These are phyloP conservation scores for Colletotrichum godetiae DNA, from an alignment of 2,329 filamentous ascomycete species.

Conservation along the genomic window DNA sequence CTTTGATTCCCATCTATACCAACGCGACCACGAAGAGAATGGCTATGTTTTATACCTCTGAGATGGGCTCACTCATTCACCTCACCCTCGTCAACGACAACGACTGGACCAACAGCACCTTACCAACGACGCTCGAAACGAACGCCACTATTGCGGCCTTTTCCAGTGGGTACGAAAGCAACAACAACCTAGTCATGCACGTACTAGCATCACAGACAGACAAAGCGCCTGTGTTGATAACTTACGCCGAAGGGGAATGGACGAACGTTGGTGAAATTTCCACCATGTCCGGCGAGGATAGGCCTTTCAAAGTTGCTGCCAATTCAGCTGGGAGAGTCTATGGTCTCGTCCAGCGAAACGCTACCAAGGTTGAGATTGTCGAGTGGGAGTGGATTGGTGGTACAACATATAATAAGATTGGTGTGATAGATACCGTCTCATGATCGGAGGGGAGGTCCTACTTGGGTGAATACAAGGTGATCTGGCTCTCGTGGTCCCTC, in stretches of 20 bases:
- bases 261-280: slow-evolving; percentile 3
- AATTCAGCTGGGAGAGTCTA: slow-evolving; percentile 32
- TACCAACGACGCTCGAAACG: slow-evolving; percentile 16
- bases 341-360: slow-evolving; percentile 21
- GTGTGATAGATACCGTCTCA: slow-evolving; percentile 20
- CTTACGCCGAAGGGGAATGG: slow-evolving; percentile 26
- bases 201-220: slow-evolving; percentile 13
- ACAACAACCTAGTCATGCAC: slow-evolving; percentile 27
- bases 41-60: slow-evolving; percentile 24
- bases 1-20: slow-evolving; percentile 26
- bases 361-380: slow-evolving; percentile 19
- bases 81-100: slow-evolving; percentile 15
- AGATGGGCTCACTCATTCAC: slow-evolving; percentile 8
- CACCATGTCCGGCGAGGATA: slow-evolving; percentile 23
- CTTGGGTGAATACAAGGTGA: not conserved
- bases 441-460: not conserved
- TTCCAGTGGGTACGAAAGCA: slow-evolving; percentile 27
- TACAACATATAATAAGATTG: slow-evolving; percentile 33
- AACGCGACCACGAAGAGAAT: slow-evolving; percentile 5
- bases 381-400: slow-evolving; percentile 36
- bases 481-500: not conserved
- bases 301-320: slow-evolving; percentile 23
- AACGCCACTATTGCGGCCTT: slow-evolving; percentile 25
- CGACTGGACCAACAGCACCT: slow-evolving; percentile 12
- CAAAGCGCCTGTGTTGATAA: slow-evolving; percentile 3